Conservation (phyloP, 2,329 filamentous ascomycete genomes). For the Xylariaceae sp. region DNA sequence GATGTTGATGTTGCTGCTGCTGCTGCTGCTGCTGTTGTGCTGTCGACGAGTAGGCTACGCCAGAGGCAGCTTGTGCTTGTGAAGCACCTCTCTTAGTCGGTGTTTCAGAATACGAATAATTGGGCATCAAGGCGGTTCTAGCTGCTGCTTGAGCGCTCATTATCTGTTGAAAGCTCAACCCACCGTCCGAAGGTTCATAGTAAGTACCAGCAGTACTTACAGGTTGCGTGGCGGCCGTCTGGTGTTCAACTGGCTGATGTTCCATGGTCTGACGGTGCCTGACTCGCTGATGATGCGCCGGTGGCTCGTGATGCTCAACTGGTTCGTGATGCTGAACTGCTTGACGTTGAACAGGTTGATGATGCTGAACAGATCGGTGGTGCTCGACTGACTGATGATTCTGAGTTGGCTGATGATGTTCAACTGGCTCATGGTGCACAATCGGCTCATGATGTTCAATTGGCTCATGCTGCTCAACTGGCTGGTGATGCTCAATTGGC, state of each 20-base stretch:
- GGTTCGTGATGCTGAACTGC: neutral
- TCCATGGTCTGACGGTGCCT: neutral
- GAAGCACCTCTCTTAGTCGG: slow-evolving; percentile 16
- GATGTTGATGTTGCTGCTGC: slow-evolving; percentile 5
- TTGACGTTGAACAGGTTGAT: too few relatives aligned
- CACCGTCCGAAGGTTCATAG: slow-evolving; percentile 19
- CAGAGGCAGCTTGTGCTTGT: slow-evolving; percentile 19
- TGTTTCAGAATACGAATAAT: slow-evolving; percentile 17
- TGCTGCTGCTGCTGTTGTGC: slow-evolving; percentile 5
- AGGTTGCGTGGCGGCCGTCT: slow-evolving; percentile 14
- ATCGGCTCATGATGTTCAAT: neutral
- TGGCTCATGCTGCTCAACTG: neutral
- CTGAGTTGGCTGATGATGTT: neutral
- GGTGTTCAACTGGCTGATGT: slow-evolving; percentile 21
- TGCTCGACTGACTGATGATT: neutral
- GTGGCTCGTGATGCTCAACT: neutral
- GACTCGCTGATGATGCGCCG: neutral
- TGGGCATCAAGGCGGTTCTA: slow-evolving; percentile 8
- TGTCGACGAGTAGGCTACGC: slow-evolving; percentile 14
- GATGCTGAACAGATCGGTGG: too few relatives aligned
- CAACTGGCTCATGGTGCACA: neutral
- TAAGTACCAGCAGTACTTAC: slow-evolving; percentile 18
- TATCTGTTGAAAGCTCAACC: slow-evolving; percentile 19
- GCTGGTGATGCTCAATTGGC: neutral
- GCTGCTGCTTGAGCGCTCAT: slow-evolving; percentile 11